Percentiles rank a stretch among this genome's conserved stretches.
Conservation (phyloP, 495 filamentous ascomycete species). For the Daldinia concentrica region DNA sequence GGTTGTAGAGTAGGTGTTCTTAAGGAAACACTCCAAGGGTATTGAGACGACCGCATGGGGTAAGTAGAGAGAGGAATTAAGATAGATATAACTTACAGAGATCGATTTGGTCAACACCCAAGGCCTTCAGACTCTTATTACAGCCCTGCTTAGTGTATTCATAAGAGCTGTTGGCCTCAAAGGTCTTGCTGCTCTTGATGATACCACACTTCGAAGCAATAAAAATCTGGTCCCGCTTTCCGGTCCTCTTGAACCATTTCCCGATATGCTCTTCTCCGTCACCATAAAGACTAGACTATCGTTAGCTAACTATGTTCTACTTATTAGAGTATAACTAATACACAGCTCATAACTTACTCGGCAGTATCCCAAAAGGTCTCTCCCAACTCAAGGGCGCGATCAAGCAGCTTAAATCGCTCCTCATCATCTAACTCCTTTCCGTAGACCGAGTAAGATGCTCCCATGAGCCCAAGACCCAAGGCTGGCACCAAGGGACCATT, state of each 20-base stretch:
- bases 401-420: slow-evolving; percentile 60
- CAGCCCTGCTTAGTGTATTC: slow-evolving; percentile 59
- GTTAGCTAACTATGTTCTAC: not conserved
- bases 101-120: slow-evolving; percentile 59
- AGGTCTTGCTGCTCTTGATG: slow-evolving; percentile 39
- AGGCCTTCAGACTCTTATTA: slow-evolving; percentile 52
- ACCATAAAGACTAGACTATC: slow-evolving; percentile 44
- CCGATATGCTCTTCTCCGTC: slow-evolving; percentile 61
- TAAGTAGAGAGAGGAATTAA: not conserved
- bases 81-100: slow-evolving; percentile 45
- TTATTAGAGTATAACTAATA: too few species aligned
- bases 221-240: slow-evolving; percentile 63
- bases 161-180: slow-evolving; percentile 49
- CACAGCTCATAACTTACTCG: slow-evolving; percentile 32
- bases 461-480: slow-evolving; percentile 65
- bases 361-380: slow-evolving; percentile 68
- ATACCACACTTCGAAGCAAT: slow-evolving; percentile 65
- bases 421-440: slow-evolving; percentile 53
- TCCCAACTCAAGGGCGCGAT: slow-evolving; percentile 65
- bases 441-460: slow-evolving; percentile 52
- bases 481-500: slow-evolving; percentile 62
- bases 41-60: not conserved
- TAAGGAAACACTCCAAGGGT: too few species aligned
- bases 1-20: too few species aligned
- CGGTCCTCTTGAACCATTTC: slow-evolving; percentile 62